Base-by-base conservation (phyloP, 192 early-diverging fungal species). In the Coemansia sp. region DNA sequence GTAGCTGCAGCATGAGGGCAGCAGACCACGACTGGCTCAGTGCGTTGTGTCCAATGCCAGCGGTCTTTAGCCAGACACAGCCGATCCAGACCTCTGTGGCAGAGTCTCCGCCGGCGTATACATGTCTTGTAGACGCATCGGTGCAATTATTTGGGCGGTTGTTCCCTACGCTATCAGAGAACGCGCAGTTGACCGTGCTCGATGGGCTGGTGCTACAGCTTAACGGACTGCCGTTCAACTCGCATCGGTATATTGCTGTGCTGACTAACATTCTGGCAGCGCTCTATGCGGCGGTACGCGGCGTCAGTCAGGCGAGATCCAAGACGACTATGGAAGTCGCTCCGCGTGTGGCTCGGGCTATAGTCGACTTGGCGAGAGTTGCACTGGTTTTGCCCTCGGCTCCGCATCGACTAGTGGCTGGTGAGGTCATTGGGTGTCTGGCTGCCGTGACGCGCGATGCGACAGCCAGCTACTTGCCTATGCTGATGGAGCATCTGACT, bases 361-460 rank as follows among this genome's bases (percentile, higher is more conserved):
- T 76, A 52, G 70, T 62, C 8, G 82, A 83, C 16, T 43, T 67
- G 21, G 48, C 79, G 3, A 68, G 73, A 0, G 68, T 89, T 11
- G 85, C 88, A 0, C 82, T 96, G 11, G 71, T 87, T 3, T 85
- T 90, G 34, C 83, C 89, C 2, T 89, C 93, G 41, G 79, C 87
- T 8, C 83, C 84, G 16, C 83, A 95, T 6, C 87, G 95, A 12
- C 84, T 87, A 50, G 82, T 90, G 0, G 90, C 93, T 0, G 89
- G 93, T 62, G 93, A 95, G 45, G 88, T 91, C 8, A 65, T 97
- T 3, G 97, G 97, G 2, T 79, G 89, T 5, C 69, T 97, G 60
- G 85, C 93, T 1, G 86, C 68, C 2, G 84, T 91, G 2, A 69
- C 71, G 1, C 52, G 73, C 3, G 74, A 70, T 1, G 73, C 73